Percentiles rank a stretch among this genome's conserved stretches.
Evolutionary conservation across 768 basidiomycete genomes (phyloP).

Genomic region (Terana coerulea): DNA sequence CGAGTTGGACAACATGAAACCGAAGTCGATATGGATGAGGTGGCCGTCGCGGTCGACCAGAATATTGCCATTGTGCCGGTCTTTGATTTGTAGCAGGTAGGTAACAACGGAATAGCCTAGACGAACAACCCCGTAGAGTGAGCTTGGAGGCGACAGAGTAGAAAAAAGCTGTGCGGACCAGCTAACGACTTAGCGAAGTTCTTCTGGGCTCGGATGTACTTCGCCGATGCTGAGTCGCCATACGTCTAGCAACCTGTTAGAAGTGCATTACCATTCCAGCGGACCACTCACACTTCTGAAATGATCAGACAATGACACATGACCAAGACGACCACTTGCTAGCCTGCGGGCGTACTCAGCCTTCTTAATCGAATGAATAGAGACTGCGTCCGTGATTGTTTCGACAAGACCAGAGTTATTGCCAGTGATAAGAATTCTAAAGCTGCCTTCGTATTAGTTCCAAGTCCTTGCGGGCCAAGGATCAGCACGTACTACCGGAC

Average conservation of each 20-base stretch:
- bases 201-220: slow-evolving; percentile 85
- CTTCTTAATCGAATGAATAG: slow-evolving; percentile 99
- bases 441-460: slow-evolving; percentile 44
- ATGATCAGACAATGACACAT: slow-evolving; percentile 90
- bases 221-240: slow-evolving; percentile 82
- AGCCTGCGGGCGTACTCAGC: slow-evolving; percentile 91
- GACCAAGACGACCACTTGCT: slow-evolving; percentile 73
- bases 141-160: not conserved
- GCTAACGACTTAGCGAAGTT: slow-evolving; percentile 94
- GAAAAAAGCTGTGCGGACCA: slow-evolving; percentile 36
- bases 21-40: slow-evolving; percentile 96
- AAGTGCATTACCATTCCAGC: not conserved
- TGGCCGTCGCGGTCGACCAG: slow-evolving; percentile 94
- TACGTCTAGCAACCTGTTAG: slow-evolving; percentile 57
- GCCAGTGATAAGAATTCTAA: slow-evolving; percentile 94
- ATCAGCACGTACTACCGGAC: slow-evolving; percentile 69
- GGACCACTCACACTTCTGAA: slow-evolving; percentile 72
- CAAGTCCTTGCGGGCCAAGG: not conserved
- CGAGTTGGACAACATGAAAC: slow-evolving; percentile 95
- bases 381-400: slow-evolving; percentile 97
- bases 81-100: slow-evolving; percentile 97
- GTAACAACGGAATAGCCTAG: slow-evolving; percentile 91
- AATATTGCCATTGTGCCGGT: slow-evolving; percentile 98
- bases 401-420: slow-evolving; percentile 92
- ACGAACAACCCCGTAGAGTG: no score